These are phyloP conservation scores for Tylopilus rubrobrunneus DNA, from an alignment of 768 basidiomycete species.

Conservation along the genomic window DNA sequence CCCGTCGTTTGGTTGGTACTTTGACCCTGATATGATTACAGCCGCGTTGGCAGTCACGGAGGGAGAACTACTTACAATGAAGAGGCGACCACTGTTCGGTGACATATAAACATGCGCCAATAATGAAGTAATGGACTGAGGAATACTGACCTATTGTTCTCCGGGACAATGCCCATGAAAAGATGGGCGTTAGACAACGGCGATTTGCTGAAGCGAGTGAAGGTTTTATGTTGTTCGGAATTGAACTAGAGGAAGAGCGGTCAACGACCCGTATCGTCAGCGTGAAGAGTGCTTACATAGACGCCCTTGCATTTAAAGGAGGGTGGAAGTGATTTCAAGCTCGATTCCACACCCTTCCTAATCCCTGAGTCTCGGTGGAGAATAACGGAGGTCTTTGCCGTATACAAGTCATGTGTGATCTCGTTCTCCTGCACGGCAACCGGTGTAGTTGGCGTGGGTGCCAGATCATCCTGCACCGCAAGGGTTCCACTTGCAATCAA, in stretches of 20 bases:
- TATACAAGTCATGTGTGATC: conserved; percentile 14
- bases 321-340: conserved; percentile 6
- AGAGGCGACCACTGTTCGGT: conserved; percentile 9
- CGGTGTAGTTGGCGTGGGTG: neutral
- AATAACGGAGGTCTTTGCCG: neutral
- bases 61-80: conserved; percentile 7
- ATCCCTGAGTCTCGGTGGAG: conserved; percentile 3
- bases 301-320: conserved; percentile 8
- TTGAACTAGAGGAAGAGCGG: conserved; percentile 5
- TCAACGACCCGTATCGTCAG: neutral
- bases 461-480: neutral
- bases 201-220: neutral
- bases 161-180: conserved; percentile 6
- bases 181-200: neutral
- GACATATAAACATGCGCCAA: neutral
- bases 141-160: conserved; percentile 1
- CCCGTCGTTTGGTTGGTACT: conserved; percentile 91
- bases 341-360: conserved; percentile 3
- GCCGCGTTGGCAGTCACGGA: neutral
- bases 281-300: conserved; percentile 1
- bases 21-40: conserved; percentile 55
- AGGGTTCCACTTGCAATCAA: neutral
- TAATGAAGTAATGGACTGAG: neutral
- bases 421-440: neutral
- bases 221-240: conserved; percentile 1